Percentiles rank a stretch among this genome's conserved stretches.
Conservation (phyloP, 179 eudicot species). For the Beta lomatogona region DNA sequence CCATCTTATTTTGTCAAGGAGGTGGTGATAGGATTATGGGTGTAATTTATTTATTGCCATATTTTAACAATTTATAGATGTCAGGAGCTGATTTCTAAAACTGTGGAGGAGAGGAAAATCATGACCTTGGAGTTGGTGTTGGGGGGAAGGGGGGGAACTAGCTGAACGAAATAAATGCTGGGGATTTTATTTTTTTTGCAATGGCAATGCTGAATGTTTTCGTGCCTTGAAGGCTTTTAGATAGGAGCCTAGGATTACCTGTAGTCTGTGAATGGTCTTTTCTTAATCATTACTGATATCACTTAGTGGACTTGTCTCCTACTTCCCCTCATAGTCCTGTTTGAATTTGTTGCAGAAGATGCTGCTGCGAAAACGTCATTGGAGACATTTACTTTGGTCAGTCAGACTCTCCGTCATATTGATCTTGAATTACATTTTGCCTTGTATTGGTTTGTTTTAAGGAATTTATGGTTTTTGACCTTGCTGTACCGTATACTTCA, state of each 20-base stretch:
- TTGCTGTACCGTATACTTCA: background rate
- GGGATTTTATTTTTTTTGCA: background rate
- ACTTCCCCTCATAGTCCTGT: background rate
- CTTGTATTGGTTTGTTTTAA: background rate
- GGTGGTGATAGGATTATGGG: background rate
- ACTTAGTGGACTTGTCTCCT: background rate
- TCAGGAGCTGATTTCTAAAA: background rate
- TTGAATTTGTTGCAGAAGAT: conserved; percentile 44
- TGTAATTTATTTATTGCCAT: background rate
- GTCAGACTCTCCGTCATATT: conserved; percentile 17
- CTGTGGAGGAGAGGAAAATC: background rate
- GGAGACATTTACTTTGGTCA: conserved; percentile 41
- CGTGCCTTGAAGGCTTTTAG: background rate
- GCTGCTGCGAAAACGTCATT: conserved; percentile 40
- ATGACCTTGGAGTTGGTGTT: background rate
- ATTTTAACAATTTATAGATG: background rate
- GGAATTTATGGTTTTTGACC: background rate
- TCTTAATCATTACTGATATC: background rate
- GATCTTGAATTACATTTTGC: background rate
- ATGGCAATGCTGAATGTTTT: background rate
- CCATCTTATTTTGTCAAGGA: background rate
- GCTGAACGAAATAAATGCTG: background rate
- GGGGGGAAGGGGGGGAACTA: background rate
- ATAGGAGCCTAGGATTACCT: background rate
- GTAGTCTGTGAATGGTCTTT: background rate